phyloP scores from a whole-genome alignment of 2,329 filamentous ascomycete species.

The Bimuria novae-zelandiae region DNA sequence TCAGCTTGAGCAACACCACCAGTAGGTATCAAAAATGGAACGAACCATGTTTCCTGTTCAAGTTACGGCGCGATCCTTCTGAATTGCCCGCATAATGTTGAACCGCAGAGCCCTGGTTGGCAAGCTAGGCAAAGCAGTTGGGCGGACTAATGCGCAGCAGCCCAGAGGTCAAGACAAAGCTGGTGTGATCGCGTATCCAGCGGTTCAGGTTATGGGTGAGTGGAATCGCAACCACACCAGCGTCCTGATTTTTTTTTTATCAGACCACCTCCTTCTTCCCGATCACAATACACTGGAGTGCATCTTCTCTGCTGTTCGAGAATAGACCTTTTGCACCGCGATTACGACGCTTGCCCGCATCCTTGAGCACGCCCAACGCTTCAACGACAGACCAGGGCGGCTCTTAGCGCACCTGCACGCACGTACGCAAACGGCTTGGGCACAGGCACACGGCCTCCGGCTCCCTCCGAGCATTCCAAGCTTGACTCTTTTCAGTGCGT shows the following conservation, averaged over 20 bases:
- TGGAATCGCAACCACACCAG: too few relatives aligned
- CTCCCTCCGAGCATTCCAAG: background rate
- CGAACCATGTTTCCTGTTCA: constrained; percentile 1
- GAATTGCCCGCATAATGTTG: background rate
- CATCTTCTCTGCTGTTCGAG: too few relatives aligned
- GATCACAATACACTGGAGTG: too few relatives aligned
- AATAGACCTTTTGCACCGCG: background rate
- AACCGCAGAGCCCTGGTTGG: background rate
- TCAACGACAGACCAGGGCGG: background rate
- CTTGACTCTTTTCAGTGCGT: background rate
- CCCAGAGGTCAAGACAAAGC: background rate
- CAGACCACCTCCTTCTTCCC: background rate
- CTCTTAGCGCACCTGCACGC: background rate
- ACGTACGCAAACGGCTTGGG: background rate
- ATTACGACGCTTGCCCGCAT: background rate
- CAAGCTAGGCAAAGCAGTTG: background rate
- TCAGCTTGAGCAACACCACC: background rate
- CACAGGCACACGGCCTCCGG: background rate
- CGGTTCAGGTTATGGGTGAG: background rate
- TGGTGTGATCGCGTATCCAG: background rate
- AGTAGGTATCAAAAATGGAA: constrained; percentile 6
- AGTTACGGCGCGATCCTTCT: background rate
- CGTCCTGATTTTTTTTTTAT: background rate
- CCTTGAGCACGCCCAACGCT: background rate
- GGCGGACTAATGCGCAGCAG: constrained; percentile 1